These are phyloP conservation scores for Phytopythium sindhum DNA, from an alignment of 352 stramenopile genomes.

Conservation along the genomic window DNA sequence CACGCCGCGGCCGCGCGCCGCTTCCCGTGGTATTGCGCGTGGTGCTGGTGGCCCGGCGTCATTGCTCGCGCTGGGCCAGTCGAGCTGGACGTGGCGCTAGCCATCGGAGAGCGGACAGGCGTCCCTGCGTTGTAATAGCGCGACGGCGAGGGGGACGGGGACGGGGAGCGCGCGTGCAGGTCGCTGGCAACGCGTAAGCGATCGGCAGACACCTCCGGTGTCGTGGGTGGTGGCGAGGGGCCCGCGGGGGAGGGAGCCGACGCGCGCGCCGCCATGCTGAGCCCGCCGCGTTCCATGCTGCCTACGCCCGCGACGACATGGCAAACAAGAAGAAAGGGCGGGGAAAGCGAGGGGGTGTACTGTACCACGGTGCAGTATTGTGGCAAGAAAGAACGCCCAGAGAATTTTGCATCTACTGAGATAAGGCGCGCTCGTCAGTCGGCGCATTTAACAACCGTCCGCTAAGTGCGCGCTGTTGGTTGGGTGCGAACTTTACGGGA, in stretches of 20 bases:
- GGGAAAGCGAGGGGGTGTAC: no score
- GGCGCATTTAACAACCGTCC: not conserved
- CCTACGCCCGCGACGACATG: not conserved
- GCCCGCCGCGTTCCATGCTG: not conserved
- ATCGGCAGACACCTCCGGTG: not conserved
- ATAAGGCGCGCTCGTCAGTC: no score
- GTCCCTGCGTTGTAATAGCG: not conserved
- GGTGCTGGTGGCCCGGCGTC: conserved; percentile 17
- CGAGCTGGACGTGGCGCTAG: not conserved
- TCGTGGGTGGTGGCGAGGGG: not conserved
- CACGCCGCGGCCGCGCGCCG: conserved; percentile 57
- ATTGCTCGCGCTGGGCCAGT: not conserved
- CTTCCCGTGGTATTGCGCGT: conserved; percentile 21
- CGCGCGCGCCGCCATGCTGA: not conserved
- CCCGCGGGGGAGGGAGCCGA: not conserved
- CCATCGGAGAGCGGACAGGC: not conserved
- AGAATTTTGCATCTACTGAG: no score
- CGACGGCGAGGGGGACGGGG: not conserved
- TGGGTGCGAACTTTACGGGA: not conserved
- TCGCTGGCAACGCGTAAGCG: not conserved
- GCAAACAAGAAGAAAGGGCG: not conserved
- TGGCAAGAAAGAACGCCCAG: no score
- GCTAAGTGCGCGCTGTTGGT: not conserved
- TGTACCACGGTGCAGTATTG: no score
- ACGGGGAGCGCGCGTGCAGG: not conserved